Base-by-base conservation (phyloP, 1,284 basidiomycete genomes). In the Coriolopsis trogii region DNA sequence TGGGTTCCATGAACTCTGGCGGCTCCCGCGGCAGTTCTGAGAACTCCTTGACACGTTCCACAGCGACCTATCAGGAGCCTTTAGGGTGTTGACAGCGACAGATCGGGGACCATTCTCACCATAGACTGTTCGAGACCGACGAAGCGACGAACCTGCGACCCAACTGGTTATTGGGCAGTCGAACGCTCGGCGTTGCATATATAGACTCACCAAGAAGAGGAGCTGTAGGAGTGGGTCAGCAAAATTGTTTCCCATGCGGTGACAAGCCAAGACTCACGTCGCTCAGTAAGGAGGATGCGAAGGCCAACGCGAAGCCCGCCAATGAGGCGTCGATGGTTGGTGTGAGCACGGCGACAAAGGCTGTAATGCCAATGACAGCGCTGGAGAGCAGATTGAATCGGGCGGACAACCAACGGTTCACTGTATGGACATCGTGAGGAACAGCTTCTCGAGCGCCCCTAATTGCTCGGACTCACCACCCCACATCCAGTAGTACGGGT, bases 41-140 rank as follows among this genome's bases (percentile, higher is more conserved):
- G 69, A 93, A 96, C 67, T 94, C 92, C 66, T 92, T 92, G 65
- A 97, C 82, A 37, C 95, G 87, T 70, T 98, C 95, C 41, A 98
- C 76, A 13, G 92, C 93, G 55, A 97, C 87, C 87, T 89, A 55
- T 33, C 16, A 40, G 46, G 39, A 43, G 42, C 23, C 50, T n/a
- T 26, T 12, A 33, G 23, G 45, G 41, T 51, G 50, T 47, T 44
- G 26, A 29, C 30, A 30, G 16, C 29, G 24, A 51, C 44, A 30
- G 41, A 33, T 41, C 40, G 23, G 10, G 46, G 36, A 25, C 6
- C 36, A 4, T 23, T 52, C 75, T 60, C 53, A 87, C 93, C 92
- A 97, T 94, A 18, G 87, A 88, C 69, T 97, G 93, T 67, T 97
- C 94, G 16, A 97, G 75, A 36, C 91, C 85, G 43, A 95, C 92